Evolutionary conservation across 1,139 yeast genomes (phyloP).

Genomic region (Saccharomycopsis hybrid): DNA sequence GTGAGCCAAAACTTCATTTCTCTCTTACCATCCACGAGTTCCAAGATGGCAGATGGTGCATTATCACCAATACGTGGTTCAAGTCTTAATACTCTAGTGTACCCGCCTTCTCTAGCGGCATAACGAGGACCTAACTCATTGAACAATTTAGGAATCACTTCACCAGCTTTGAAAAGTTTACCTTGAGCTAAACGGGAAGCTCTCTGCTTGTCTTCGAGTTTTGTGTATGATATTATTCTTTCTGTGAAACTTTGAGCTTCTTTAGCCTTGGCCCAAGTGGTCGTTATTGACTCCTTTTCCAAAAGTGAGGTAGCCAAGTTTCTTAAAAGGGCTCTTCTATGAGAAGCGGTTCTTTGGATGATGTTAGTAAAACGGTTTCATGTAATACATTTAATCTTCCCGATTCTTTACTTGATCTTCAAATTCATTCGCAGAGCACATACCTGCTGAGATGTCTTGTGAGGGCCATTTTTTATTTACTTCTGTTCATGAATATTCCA

Average conservation of each 20-base stretch:
- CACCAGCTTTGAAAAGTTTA: slow-evolving; percentile 37
- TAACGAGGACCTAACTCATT: slow-evolving; percentile 62
- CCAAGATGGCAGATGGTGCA: slow-evolving; percentile 86
- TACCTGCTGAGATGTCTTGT: slow-evolving; percentile 17
- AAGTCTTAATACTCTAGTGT: slow-evolving; percentile 74
- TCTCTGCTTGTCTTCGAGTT: slow-evolving; percentile 28
- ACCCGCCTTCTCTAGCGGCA: slow-evolving; percentile 63
- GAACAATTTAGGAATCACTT: slow-evolving; percentile 53
- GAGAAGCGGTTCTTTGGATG: slow-evolving; percentile 37
- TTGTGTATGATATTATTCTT: slow-evolving; percentile 41
- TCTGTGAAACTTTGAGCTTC: slow-evolving; percentile 55
- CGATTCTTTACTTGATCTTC: background rate
- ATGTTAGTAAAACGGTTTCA: background rate
- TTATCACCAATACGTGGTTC: slow-evolving; percentile 88
- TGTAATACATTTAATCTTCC: background rate
- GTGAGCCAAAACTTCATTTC: slow-evolving; percentile 74
- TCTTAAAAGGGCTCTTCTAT: slow-evolving; percentile 48
- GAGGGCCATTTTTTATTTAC: slow-evolving; percentile 9
- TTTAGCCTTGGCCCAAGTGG: slow-evolving; percentile 69
- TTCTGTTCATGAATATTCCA: too few species aligned
- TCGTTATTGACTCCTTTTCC: slow-evolving; percentile 60
- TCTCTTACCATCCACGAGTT: slow-evolving; percentile 72
- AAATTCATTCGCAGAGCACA: background rate
- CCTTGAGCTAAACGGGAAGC: slow-evolving; percentile 28
- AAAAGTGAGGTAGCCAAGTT: slow-evolving; percentile 62